Evolutionary conservation across 2,329 filamentous ascomycete genomes (phyloP).

Genomic region (Pseudonectria foliicola): DNA sequence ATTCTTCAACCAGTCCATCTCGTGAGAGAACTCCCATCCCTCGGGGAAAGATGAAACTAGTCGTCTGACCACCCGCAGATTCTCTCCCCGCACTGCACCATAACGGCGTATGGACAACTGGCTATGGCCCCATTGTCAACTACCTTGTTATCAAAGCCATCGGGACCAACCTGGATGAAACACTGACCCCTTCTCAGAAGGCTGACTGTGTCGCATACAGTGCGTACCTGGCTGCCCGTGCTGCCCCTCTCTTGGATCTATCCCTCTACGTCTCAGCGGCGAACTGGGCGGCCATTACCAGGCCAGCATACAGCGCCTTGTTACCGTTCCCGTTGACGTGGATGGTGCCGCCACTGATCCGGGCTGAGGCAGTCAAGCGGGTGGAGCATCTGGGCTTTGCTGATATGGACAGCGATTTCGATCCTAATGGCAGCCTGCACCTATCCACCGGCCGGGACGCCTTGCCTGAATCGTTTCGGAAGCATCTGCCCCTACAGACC

Average conservation of each 20-base stretch:
- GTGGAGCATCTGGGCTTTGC: constrained; percentile 65
- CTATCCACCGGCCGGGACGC: constrained; percentile 30
- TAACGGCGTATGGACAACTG: constrained; percentile 46
- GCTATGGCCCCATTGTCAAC: constrained; percentile 53
- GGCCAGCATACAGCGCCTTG: constrained; percentile 72
- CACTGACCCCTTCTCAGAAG: constrained; percentile 30
- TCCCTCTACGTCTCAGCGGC: constrained; percentile 84
- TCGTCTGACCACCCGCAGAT: constrained; percentile 32
- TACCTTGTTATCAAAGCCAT: constrained; percentile 41
- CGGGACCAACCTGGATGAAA: constrained; percentile 31
- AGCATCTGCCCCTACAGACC: constrained; percentile 32
- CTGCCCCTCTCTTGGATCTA: constrained; percentile 73
- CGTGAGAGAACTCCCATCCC: constrained; percentile 39
- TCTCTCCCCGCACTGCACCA: constrained; percentile 49
- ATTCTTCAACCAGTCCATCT: constrained; percentile 63
- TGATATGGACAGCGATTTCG: constrained; percentile 55
- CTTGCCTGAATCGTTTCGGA: constrained; percentile 33
- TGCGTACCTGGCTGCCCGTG: constrained; percentile 67
- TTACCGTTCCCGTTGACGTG: constrained; percentile 86
- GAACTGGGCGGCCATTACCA: constrained; percentile 73
- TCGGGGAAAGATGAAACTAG: too few species aligned
- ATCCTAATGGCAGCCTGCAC: constrained; percentile 30
- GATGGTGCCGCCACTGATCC: constrained; percentile 68
- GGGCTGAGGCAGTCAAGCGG: constrained; percentile 60
- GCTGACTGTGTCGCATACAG: constrained; percentile 48